Conservation (phyloP, 148 eudicot genomes). For the Polygonum aviculare region DNA sequence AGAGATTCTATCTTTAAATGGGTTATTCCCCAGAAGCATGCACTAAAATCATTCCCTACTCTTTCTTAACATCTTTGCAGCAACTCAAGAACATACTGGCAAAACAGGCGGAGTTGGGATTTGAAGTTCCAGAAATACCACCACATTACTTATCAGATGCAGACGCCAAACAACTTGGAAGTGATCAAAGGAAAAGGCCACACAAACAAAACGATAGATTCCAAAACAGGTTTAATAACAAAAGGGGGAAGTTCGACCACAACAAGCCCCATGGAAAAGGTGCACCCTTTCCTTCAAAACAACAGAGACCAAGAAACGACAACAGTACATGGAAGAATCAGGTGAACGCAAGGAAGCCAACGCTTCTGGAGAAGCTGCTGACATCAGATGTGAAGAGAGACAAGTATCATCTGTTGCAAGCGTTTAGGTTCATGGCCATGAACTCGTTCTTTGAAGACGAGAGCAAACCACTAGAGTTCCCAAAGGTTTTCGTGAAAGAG, state of each 20-base stretch:
- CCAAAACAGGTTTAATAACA: conserved; percentile 39
- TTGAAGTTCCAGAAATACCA: conserved; percentile 94
- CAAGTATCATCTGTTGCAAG: conserved; percentile 52
- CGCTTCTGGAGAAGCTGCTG: conserved; percentile 68
- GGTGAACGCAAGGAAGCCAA: conserved; percentile 36
- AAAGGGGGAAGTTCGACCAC: conserved; percentile 36
- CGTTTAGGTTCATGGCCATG: conserved; percentile 68
- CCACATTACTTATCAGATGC: conserved; percentile 56
- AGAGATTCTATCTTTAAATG: neutral
- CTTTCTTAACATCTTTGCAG: conserved; percentile 27
- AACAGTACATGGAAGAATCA: conserved; percentile 12
- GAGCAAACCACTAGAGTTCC: conserved; percentile 47
- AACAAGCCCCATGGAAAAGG: conserved; percentile 7
- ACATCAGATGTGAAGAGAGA: conserved; percentile 62
- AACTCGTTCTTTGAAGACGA: conserved; percentile 76
- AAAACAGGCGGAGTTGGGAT: conserved; percentile 83
- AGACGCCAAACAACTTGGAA: conserved; percentile 29
- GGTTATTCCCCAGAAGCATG: neutral
- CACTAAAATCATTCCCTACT: neutral
- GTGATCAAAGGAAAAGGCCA: conserved; percentile 22
- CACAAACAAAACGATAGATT: conserved; percentile 35
- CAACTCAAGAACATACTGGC: conserved; percentile 86
- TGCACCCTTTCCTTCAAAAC: conserved; percentile 21
- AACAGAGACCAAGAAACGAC: conserved; percentile 14
- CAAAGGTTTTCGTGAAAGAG: conserved; percentile 50